Evolutionary conservation across 306 rosid genomes (phyloP), one percentile per base, ranked within the genome.

Genomic region (Sesbania bispinosa): DNA sequence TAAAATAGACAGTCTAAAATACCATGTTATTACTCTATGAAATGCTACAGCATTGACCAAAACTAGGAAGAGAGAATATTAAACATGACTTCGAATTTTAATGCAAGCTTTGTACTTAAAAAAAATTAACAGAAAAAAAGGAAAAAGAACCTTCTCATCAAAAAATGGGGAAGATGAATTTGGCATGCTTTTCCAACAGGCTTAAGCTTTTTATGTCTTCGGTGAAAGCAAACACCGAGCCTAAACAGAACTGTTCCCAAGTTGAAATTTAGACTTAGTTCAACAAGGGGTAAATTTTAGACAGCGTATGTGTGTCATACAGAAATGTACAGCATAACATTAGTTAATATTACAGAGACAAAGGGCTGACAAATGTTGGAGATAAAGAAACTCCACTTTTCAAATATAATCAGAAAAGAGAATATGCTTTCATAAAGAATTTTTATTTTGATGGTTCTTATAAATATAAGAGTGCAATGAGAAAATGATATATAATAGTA

Each of bases 131-230:
- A 61, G 55, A 61, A 68, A 11, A 13, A 33, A 1, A 41, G 47
- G 52, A 69, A 18, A n/a, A 32, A 1, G n/a, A n/a, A n/a, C n/a
- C 1, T n/a, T 61, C 23, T 35, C 33, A 21, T 62, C 29, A 62
- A 62, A 29, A 71, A 63, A 62, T 11, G 68, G 11, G 30, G 26
- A 39, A 23, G 64, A 71, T 55, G 15, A 57, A 58, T 50, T 20
- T 47, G n/a, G 45, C 48, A 51, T 46, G 16, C 19, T 32, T 48
- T n/a, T 60, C 53, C 69, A 67, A 50, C 67, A 35, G 23, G 42
- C 23, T 39, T 45, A 55, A 57, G 50, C 33, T 15, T 43, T 11
- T 21, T 10, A 45, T 18, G n/a, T 23, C 29, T 55, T 50, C 33
- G 14, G 18, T 7, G 26, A 62, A 23, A 48, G 16, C 9, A 20